Evolutionary conservation across 1,284 basidiomycete species (phyloP).

Genomic region (Fomitiporia mediterranea): DNA sequence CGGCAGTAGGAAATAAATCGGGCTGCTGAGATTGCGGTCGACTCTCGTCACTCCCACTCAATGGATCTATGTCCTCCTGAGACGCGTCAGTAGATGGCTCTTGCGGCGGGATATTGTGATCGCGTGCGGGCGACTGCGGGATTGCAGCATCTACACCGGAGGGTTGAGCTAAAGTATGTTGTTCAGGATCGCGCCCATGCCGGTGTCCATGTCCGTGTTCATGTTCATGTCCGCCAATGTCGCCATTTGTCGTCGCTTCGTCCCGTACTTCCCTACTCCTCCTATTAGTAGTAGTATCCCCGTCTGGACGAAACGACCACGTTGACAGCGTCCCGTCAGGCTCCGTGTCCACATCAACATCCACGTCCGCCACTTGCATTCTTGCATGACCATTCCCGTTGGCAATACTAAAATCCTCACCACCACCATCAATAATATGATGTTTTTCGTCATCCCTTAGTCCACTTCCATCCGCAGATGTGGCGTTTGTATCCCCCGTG

Average conservation of each 20-base stretch:
- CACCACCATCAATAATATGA: neutral
- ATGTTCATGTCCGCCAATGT: neutral
- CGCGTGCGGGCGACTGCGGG: neutral
- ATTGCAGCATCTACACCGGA: neutral
- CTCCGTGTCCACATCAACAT: neutral
- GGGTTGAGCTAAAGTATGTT: conserved; percentile 1
- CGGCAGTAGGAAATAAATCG: neutral
- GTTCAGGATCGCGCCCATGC: too few species aligned
- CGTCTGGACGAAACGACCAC: conserved; percentile 5
- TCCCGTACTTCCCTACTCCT: neutral
- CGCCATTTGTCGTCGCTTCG: conserved; percentile 3
- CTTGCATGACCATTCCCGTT: too few species aligned
- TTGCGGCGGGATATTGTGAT: neutral
- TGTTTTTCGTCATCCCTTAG: neutral
- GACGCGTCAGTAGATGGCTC: neutral
- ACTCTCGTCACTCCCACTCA: neutral
- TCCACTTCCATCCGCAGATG: neutral
- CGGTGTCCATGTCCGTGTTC: neutral
- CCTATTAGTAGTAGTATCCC: neutral
- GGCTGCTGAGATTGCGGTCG: neutral
- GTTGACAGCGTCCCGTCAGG: conserved; percentile 8
- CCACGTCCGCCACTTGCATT: neutral
- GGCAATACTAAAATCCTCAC: too few species aligned
- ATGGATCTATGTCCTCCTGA: neutral
- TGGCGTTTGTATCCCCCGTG: neutral